Conservation (phyloP, 805 yeast species). For the Teunomyces pallodes region DNA sequence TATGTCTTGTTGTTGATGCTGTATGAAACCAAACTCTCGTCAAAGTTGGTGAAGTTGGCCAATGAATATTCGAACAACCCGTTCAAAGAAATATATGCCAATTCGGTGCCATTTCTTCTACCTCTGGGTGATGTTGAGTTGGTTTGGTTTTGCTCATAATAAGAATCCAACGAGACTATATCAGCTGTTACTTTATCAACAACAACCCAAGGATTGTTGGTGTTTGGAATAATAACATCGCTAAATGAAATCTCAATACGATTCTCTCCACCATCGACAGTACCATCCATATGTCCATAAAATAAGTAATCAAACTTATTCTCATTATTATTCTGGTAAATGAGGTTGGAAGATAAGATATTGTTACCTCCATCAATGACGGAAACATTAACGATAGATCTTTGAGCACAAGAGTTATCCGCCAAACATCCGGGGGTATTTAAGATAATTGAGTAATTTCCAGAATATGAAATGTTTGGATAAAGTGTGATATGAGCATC, state of each 20-base stretch:
- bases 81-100: slow-evolving; percentile 46
- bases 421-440: slow-evolving; percentile 84
- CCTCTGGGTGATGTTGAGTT: slow-evolving; percentile 21
- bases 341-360: slow-evolving; percentile 38
- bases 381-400: slow-evolving; percentile 81
- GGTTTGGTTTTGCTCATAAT: slow-evolving; percentile 23
- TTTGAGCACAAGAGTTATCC: slow-evolving; percentile 62
- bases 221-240: slow-evolving; percentile 18
- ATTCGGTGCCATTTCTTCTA: slow-evolving; percentile 10
- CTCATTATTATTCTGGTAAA: slow-evolving; percentile 79
- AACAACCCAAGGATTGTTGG: slow-evolving; percentile 49
- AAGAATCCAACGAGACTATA: slow-evolving; percentile 46
- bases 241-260: slow-evolving; percentile 29
- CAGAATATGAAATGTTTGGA: slow-evolving; percentile 70
- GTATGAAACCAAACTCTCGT: slow-evolving; percentile 23
- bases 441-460: slow-evolving; percentile 67
- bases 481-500: slow-evolving; percentile 44
- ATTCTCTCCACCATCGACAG: slow-evolving; percentile 31
- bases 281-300: slow-evolving; percentile 62
- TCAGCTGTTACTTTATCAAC: slow-evolving; percentile 64
- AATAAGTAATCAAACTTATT: slow-evolving; percentile 79
- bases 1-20: slow-evolving; percentile 17
- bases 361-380: slow-evolving; percentile 50
- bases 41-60: slow-evolving; percentile 53
- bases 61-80: slow-evolving; percentile 83